Evolutionary conservation across 768 basidiomycete species (phyloP), one percentile per base, ranked within the genome.

Genomic region (Trametes cinnabarina): DNA sequence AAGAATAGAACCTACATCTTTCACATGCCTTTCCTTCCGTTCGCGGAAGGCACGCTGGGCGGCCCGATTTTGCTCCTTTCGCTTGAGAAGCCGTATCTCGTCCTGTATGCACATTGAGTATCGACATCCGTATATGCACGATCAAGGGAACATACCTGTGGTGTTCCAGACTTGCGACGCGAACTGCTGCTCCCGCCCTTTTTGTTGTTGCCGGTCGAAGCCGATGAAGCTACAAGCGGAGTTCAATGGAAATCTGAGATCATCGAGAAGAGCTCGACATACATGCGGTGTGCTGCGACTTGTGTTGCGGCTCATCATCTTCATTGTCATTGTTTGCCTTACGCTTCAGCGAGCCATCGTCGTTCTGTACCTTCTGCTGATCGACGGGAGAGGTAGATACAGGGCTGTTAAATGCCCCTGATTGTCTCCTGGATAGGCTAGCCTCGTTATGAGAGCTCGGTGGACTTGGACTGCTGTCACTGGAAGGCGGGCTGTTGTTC

Each of bases 1-100:
- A 20, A 37, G 41, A 30, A 10, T 9, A 25, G 9, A 19, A 80
- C 92, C 76, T 68, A 97, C 94, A 70, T 97, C 94, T 70, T 92
- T 94, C 63, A 98, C 92, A 71, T 97, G 94, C 67, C 92, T 93
- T 76, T 99, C 96, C 74, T 98, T 95, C 60, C 96, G 82, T 73
- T 98, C 97, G 54, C 96, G 79, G 78, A 99, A 99, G 1, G 96
- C 96, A 51, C 96, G 86, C 73, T 99, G 97, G 7, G 96, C 96
- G 3, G 94, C 94, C 54, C 96, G 81, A 66, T 99, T 99, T 74
- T 98, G 96, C 66, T 98, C 92, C 75, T 98, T 98, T 61, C 96
- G 86, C 69, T 96, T 95, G 62, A 90, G 60, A 4, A 93, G 73
- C 22, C 90, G 82, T 4, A 79, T 72, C 66, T 92, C 91, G 63